Evolutionary conservation across 257 asterid species (phyloP).

Genomic region (Prunella vulgaris): DNA sequence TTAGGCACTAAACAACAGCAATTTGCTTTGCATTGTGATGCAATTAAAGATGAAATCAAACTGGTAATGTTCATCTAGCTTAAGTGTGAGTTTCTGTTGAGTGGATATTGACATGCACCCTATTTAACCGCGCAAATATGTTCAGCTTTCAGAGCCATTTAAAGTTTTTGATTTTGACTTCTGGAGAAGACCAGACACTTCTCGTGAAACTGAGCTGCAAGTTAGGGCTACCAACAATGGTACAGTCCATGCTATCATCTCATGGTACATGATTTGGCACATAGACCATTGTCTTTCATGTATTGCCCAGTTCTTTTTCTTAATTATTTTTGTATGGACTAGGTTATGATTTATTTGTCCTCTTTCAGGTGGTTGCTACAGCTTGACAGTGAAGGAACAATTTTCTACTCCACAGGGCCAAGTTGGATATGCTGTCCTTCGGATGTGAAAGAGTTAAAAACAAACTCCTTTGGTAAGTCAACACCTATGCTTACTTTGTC

Average conservation of each 20-base stretch:
- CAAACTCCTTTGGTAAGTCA: slow-evolving; percentile 45
- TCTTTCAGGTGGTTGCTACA: slow-evolving; percentile 95
- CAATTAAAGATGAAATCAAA: slow-evolving; percentile 62
- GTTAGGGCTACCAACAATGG: slow-evolving; percentile 71
- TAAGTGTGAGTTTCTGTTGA: background rate
- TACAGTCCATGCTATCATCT: slow-evolving; percentile 82
- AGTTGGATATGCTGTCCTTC: slow-evolving; percentile 50
- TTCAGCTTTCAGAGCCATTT: slow-evolving; percentile 93
- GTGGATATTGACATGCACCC: slow-evolving; percentile 10
- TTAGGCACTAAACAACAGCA: slow-evolving; percentile 55
- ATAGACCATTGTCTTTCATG: slow-evolving; percentile 20
- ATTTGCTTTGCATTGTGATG: slow-evolving; percentile 84
- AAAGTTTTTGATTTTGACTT: slow-evolving; percentile 90
- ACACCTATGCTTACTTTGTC: background rate
- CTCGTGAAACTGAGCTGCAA: slow-evolving; percentile 51
- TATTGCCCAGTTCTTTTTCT: slow-evolving; percentile 13
- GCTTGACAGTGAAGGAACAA: slow-evolving; percentile 75
- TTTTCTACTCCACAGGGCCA: slow-evolving; percentile 83
- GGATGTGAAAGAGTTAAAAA: slow-evolving; percentile 26
- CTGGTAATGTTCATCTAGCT: slow-evolving; percentile 42
- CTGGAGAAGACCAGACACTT: slow-evolving; percentile 88
- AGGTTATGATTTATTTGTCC: slow-evolving; percentile 6
- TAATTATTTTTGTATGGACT: background rate
- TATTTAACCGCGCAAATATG: slow-evolving; percentile 25
- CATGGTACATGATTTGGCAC: slow-evolving; percentile 61